Evolutionary conservation across 2,329 filamentous ascomycete genomes (phyloP).

Genomic region (Colletotrichum paranaense): DNA sequence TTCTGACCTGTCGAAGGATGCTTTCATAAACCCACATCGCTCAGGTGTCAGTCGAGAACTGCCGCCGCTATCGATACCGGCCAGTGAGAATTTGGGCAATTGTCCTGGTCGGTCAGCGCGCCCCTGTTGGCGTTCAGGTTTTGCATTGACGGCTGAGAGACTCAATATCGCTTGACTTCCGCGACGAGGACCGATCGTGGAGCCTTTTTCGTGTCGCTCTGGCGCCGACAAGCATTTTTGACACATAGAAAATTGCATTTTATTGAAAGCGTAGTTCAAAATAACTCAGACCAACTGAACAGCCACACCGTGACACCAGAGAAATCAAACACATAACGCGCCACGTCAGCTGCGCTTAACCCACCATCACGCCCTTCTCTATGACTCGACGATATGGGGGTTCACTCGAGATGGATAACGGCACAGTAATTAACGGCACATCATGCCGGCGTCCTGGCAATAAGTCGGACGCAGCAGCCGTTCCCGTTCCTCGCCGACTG

Average conservation of each 20-base stretch:
- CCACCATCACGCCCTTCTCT: not conserved
- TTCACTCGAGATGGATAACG: not conserved
- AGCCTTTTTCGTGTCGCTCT: not conserved
- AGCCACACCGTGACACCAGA: not conserved
- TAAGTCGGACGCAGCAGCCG: not conserved
- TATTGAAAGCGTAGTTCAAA: constrained; percentile 1
- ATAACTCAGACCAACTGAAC: not conserved
- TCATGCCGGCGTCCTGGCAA: not conserved
- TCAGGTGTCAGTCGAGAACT: not conserved
- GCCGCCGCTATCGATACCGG: not conserved
- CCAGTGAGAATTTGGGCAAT: not conserved
- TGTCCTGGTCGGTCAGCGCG: not conserved
- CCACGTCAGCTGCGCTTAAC: constrained; percentile 10
- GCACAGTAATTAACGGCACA: constrained; percentile 5
- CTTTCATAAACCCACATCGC: constrained; percentile 13
- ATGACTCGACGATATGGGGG: constrained; percentile 8
- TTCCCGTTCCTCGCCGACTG: not conserved
- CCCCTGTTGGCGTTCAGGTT: not conserved
- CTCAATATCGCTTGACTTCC: constrained; percentile 24
- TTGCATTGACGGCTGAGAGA: constrained; percentile 5
- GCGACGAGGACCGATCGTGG: constrained; percentile 4
- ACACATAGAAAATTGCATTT: not conserved
- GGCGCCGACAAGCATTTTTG: not conserved
- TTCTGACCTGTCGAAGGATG: not conserved
- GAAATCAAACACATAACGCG: not conserved